These are phyloP conservation scores for Ramaria sp. DNA, from an alignment of 768 basidiomycete species.

Conservation along the genomic window DNA sequence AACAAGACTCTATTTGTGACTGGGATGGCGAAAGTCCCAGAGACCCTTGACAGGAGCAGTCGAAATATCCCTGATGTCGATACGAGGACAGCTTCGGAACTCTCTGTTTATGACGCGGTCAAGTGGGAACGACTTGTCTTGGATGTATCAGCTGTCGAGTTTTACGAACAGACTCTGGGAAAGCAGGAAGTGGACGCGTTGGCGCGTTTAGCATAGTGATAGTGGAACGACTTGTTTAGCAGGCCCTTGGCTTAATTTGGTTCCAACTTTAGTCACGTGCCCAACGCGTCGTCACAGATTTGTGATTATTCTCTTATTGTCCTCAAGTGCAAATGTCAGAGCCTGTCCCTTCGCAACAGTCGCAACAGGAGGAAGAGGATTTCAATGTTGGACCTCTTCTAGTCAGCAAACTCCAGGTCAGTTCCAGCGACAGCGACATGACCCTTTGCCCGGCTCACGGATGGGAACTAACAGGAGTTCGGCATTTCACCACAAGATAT, in stretches of 20 bases:
- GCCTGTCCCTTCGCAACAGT: conserved; percentile 30
- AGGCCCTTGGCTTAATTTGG: too few species aligned
- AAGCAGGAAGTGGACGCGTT: conserved; percentile 22
- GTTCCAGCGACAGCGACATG: background rate
- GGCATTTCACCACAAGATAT: conserved; percentile 86
- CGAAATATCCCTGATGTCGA: conserved; percentile 65
- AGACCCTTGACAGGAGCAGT: conserved; percentile 48
- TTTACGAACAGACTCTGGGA: conserved; percentile 53
- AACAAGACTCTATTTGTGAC: conserved; percentile 70
- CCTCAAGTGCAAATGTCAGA: conserved; percentile 19
- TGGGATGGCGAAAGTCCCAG: conserved; percentile 44
- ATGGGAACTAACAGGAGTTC: conserved; percentile 51
- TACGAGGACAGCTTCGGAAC: conserved; percentile 49
- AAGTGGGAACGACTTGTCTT: conserved; percentile 76
- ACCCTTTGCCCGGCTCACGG: background rate
- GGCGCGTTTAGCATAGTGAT: background rate
- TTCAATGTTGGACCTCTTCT: conserved; percentile 71
- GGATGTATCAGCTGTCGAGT: conserved; percentile 75
- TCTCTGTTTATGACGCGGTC: conserved; percentile 74
- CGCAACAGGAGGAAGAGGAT: conserved; percentile 40
- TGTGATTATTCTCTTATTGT: background rate
- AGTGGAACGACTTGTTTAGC: background rate
- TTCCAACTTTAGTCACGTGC: conserved; percentile 9
- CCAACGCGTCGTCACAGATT: background rate
- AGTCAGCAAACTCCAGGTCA: conserved; percentile 50